phyloP scores from a whole-genome alignment of 1,284 basidiomycete genomes.

The Pseudomicrostroma phylloplanum region DNA sequence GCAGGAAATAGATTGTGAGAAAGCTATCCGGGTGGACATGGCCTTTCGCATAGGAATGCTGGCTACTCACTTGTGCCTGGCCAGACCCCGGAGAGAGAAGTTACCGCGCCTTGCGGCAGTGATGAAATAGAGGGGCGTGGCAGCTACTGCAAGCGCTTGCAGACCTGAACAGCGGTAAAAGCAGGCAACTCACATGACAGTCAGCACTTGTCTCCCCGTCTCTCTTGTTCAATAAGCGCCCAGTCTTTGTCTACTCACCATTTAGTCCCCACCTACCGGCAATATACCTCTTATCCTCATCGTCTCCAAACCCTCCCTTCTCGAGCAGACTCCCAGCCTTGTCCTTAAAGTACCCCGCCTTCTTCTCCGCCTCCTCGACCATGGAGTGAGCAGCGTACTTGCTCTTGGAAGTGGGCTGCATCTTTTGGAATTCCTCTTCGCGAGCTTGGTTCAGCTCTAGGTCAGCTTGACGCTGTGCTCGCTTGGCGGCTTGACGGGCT shows the following conservation, averaged over 20 bases:
- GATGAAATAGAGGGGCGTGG: neutral
- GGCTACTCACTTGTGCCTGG: conserved; percentile 1
- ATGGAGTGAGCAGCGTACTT: conserved; percentile 1
- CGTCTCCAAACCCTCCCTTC: neutral
- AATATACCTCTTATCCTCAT: conserved; percentile 1
- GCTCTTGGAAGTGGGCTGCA: conserved; percentile 33
- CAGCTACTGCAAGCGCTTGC: conserved; percentile 4
- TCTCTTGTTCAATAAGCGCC: too few species aligned
- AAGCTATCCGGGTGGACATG: too few species aligned
- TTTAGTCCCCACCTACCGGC: conserved; percentile 1
- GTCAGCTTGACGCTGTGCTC: conserved; percentile 25
- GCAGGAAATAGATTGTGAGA: too few species aligned
- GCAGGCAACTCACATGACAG: too few species aligned
- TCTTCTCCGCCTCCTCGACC: neutral
- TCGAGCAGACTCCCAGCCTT: neutral
- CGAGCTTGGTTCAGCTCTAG: conserved; percentile 33
- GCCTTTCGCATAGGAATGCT: too few species aligned
- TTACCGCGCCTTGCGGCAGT: neutral
- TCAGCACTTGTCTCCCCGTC: too few species aligned
- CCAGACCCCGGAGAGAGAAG: neutral
- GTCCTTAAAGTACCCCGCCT: neutral
- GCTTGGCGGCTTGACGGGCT: conserved; percentile 37
- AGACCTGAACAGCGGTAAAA: neutral
- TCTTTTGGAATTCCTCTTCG: conserved; percentile 31
- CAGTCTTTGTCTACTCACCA: neutral